phyloP scores from a whole-genome alignment of 148 eudicot genomes.

The Bassia scoparia region DNA sequence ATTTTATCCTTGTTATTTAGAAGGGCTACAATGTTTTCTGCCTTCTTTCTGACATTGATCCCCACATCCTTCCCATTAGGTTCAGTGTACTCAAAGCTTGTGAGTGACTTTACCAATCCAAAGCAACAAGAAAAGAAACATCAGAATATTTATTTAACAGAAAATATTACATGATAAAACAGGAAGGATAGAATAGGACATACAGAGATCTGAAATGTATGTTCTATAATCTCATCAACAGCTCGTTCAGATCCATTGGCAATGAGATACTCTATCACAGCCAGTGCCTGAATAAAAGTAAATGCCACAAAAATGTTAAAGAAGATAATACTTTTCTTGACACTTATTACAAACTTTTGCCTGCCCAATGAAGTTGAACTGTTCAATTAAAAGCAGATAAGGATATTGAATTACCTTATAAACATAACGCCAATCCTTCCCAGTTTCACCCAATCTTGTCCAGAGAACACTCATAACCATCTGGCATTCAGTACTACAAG shows the following conservation, averaged over 20 bases:
- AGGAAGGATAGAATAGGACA: conserved; percentile 13
- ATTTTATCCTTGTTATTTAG: conserved; percentile 86
- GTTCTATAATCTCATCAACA: conserved; percentile 94
- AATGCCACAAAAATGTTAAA: conserved; percentile 11
- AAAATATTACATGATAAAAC: neutral
- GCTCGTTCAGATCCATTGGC: conserved; percentile 97
- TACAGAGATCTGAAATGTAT: conserved; percentile 94
- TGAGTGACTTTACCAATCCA: conserved; percentile 54
- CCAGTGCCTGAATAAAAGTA: conserved; percentile 50
- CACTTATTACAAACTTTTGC: neutral
- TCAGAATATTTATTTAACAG: conserved; percentile 4
- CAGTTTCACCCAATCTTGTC: conserved; percentile 89
- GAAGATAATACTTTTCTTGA: neutral
- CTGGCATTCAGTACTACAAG: conserved; percentile 77
- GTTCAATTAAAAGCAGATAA: neutral
- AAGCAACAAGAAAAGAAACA: conserved; percentile 16
- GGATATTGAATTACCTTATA: conserved; percentile 59
- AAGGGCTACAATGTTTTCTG: conserved; percentile 78
- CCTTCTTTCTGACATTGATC: conserved; percentile 95
- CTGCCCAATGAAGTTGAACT: neutral
- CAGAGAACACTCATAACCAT: conserved; percentile 96
- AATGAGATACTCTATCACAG: conserved; percentile 95
- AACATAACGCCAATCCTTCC: conserved; percentile 82
- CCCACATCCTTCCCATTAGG: conserved; percentile 91
- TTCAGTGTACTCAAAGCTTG: conserved; percentile 80